phyloP scores from a whole-genome alignment of 257 asterid species.

The Jaltomata sinuosa region DNA sequence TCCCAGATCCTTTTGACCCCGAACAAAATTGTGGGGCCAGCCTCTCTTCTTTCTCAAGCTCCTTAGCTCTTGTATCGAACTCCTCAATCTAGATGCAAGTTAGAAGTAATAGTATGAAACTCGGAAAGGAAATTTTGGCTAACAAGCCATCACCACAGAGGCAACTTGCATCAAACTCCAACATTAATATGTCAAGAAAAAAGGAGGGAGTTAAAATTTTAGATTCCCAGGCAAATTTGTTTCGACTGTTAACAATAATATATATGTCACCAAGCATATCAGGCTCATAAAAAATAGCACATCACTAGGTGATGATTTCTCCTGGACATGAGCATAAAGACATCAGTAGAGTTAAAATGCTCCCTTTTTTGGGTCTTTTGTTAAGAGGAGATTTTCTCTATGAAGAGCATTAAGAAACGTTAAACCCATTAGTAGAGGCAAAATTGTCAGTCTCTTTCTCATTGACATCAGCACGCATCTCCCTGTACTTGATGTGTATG shows the following conservation, averaged over 20 bases:
- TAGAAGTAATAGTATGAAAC: background rate
- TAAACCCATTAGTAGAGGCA: background rate
- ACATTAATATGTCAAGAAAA: background rate
- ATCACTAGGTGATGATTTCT: background rate
- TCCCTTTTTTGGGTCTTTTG: background rate
- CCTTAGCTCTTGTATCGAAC: constrained; percentile 52
- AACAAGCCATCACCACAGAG: background rate
- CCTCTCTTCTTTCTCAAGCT: constrained; percentile 32
- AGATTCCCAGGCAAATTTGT: background rate
- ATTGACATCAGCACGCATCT: background rate
- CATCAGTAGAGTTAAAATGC: no score
- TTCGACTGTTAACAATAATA: background rate
- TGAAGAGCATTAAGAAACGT: background rate
- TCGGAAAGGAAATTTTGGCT: background rate
- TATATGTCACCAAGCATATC: background rate
- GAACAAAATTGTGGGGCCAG: background rate
- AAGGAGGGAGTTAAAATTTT: background rate
- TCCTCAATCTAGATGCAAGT: constrained; percentile 54
- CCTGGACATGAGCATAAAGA: background rate
- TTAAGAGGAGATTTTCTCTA: background rate
- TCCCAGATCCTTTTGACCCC: constrained; percentile 31
- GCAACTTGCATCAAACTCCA: background rate
- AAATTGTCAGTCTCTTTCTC: background rate
- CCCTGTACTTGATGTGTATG: background rate
- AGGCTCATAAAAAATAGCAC: background rate